Evolutionary conservation across 441 rosid species (phyloP), one percentile per base, ranked within the genome.

Genomic region (Omphalea diandra): DNA sequence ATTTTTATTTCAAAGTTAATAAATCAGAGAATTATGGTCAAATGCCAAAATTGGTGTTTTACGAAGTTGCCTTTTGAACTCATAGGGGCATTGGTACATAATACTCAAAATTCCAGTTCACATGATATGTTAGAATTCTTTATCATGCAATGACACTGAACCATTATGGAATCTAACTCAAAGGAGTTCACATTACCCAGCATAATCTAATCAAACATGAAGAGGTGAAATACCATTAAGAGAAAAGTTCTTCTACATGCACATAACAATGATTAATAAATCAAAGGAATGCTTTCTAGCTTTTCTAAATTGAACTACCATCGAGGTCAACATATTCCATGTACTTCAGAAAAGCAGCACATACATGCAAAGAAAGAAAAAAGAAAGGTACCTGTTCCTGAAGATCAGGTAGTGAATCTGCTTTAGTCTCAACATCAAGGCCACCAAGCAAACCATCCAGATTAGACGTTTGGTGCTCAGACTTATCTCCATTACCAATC

Each of bases 341-440:
- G 31, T 40, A 62, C 14, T 50, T 63, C 22, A 46, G 12, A 60
- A 69, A 66, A 29, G 47, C 72, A 63, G 49, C 40, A 66, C 44
- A 31, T 22, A 46, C 29, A 33, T 32, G 56, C 66, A 71, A 59
- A 68, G 33, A 50, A 72, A 35, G 71, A 53, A 77, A 79, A 62
- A 62, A 72, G 53, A 63, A 65, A 73, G 29, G 69, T 70, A 96
- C 99, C 93, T 93, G 98, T 71, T 86, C 93, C 83, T 91, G 90
- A 82, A 90, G 91, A 85, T 91, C 96, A 63, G 96, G 94, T 74
- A 82, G 79, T 33, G 96, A 83, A 81, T 90, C 93, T 63, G 71
- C 73, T 75, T 90, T 96, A 69, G 68, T 79, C 63, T 90, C 91
- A 35, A 83, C 88, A 58, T 80, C 79, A 68, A 85, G 73, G 80